Percentiles rank a stretch among this genome's conserved stretches.
Evolutionary conservation across 306 rosid species (phyloP).

Genomic region (Echinosophora koreensis): DNA sequence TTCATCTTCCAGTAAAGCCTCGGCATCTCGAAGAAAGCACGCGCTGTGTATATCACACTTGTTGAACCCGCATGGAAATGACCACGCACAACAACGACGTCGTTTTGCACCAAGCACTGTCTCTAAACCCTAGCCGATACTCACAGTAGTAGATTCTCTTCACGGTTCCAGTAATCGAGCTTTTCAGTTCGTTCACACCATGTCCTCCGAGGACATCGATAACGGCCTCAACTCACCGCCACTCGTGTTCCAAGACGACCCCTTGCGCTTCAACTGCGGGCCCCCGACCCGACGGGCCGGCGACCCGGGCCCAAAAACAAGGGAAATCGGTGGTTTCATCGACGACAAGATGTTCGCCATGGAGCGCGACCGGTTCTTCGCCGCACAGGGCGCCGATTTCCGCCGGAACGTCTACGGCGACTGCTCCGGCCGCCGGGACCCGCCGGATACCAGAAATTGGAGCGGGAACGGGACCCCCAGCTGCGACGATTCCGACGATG

Average conservation of each 20-base stretch:
- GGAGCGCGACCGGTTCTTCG: constrained; percentile 65
- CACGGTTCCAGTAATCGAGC: constrained; percentile 32
- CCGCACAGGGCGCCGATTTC: constrained; percentile 64
- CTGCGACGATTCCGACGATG: constrained; percentile 75
- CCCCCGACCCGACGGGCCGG: constrained; percentile 66
- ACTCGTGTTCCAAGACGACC: constrained; percentile 68
- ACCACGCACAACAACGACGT: constrained; percentile 27
- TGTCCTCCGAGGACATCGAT: constrained; percentile 81
- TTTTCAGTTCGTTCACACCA: constrained; percentile 34
- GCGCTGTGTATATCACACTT: constrained; percentile 5
- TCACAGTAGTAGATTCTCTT: constrained; percentile 27
- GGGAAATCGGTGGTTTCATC: constrained; percentile 73
- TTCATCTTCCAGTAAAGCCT: constrained; percentile 31
- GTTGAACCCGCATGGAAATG: not conserved
- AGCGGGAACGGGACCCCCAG: constrained; percentile 69
- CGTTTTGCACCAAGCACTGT: constrained; percentile 33
- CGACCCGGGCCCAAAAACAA: constrained; percentile 70
- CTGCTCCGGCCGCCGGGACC: constrained; percentile 54
- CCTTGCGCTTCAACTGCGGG: constrained; percentile 71
- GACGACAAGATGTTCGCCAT: constrained; percentile 74
- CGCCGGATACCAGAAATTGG: constrained; percentile 66
- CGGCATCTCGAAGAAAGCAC: constrained; percentile 14
- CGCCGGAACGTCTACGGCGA: constrained; percentile 66
- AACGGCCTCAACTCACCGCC: constrained; percentile 69
- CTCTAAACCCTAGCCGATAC: constrained; percentile 36